These are phyloP conservation scores for Claviceps quebecensis DNA, from an alignment of 2,329 filamentous ascomycete species.

Conservation along the genomic window DNA sequence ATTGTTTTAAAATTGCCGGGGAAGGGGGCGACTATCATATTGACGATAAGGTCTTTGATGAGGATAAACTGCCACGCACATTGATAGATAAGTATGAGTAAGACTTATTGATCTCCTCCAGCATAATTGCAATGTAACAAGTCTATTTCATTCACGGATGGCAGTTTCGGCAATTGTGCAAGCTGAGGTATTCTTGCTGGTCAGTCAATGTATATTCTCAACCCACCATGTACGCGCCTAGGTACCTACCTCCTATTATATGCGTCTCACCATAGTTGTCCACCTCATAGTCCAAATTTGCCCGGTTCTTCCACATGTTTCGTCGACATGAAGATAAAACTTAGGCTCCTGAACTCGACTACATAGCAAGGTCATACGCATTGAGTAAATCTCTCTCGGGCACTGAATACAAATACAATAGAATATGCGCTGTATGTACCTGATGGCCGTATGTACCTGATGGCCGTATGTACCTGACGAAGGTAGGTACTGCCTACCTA, in stretches of 20 bases:
- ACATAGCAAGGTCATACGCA: not conserved
- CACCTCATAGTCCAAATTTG: not conserved
- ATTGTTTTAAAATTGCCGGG: no score
- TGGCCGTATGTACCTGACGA: no score
- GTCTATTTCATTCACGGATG: not conserved
- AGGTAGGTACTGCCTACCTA: no score
- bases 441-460: no score
- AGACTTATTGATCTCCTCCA: not conserved
- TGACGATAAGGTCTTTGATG: no score
- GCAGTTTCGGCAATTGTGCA: not conserved
- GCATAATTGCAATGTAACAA: not conserved
- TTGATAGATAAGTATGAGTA: no score
- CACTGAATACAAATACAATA: no score
- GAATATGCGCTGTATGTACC: no score
- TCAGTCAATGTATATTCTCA: not conserved
- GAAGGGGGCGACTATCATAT: no score
- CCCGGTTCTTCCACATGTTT: not conserved
- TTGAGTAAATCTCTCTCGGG: not conserved
- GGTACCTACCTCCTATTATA: no score
- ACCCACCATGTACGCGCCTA: not conserved
- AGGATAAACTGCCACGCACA: no score
- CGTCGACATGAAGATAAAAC: not conserved
- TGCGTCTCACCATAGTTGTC: not conserved
- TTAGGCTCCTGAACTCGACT: not conserved
- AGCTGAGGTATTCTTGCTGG: not conserved